Base-by-base conservation (phyloP, 2,329 filamentous ascomycete species). In the Niveomyces coronatus region DNA sequence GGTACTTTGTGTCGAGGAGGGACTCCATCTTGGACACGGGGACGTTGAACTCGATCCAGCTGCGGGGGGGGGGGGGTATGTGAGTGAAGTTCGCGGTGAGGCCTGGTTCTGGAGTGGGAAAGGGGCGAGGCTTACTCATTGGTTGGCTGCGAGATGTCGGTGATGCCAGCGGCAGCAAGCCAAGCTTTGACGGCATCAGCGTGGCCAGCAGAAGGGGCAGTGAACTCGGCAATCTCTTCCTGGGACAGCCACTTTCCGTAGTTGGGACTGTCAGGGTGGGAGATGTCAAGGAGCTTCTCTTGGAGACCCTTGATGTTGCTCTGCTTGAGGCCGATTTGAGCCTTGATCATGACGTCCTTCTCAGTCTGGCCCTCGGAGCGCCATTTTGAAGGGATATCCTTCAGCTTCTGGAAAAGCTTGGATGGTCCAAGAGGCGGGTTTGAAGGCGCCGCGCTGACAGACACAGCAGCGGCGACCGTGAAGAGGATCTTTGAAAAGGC, bases 201-300 rank as follows among this genome's bases (percentile, higher is more conserved):
- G 2, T 48, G 44, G 19, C 41, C 44, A 9, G 45, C 40, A 2
- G 49, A 31, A 6, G 51, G 51, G 19, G 36, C 44, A 39, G 53
- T 53, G 32, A 47, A 42, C 9, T 44, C 39, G 36, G 47, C 46
- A 24, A 53, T 40, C 26, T 51, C 47, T 3, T 45, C 37, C 15
- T 37, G 35, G 16, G 44, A 46, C 11, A 54, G 39, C 37, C 52
- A 52, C 18, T 47, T 48, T 14, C 50, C 51, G 36, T 53, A 53
- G 34, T 49, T 45, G 13, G 45, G 32, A 37, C 50, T 53, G 18
- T 33, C 35, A 3, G 51, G 50, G 22, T 51, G 44, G 14, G 51
- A 51, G 6, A 53, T 45, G 18, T 45, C 44, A n/a, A 44, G 41
- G 30, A 54, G 50, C 43, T 43, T 45, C 11, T 41, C 28, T 24